phyloP scores from a whole-genome alignment of 257 asterid genomes.

The Orobanche coerulescens region DNA sequence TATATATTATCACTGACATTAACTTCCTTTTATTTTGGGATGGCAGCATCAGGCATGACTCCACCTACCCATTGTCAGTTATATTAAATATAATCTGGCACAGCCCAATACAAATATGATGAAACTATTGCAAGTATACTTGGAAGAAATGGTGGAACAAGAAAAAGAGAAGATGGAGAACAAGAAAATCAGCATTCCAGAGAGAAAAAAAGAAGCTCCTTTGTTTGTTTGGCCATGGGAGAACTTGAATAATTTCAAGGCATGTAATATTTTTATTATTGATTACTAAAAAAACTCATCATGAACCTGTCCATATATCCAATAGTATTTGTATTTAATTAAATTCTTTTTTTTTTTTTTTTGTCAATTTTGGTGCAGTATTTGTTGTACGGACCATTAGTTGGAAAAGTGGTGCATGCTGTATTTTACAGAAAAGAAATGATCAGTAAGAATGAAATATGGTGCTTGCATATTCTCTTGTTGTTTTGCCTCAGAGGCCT shows the following conservation, averaged over 20 bases:
- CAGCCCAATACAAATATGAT: too few relatives aligned
- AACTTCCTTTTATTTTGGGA: too few relatives aligned
- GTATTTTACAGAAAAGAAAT: slow-evolving; percentile 35
- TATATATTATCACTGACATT: too few relatives aligned
- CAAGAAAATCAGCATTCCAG: slow-evolving; percentile 20
- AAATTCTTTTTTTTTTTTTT: not conserved
- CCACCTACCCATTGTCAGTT: too few relatives aligned
- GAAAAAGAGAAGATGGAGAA: slow-evolving; percentile 12
- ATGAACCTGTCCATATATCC: too few relatives aligned
- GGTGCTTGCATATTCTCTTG: slow-evolving; percentile 69
- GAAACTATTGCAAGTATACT: too few relatives aligned
- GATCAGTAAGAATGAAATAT: slow-evolving; percentile 27
- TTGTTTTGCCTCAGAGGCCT: slow-evolving; percentile 49
- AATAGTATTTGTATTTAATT: not conserved
- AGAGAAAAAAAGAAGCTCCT: slow-evolving; percentile 31
- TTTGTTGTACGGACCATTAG: slow-evolving; percentile 57
- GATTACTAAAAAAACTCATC: too few relatives aligned
- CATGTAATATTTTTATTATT: slow-evolving; percentile 13
- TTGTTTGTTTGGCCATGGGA: slow-evolving; percentile 82
- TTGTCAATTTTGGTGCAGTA: slow-evolving; percentile 33
- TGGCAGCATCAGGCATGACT: too few relatives aligned
- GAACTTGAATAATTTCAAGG: slow-evolving; percentile 56
- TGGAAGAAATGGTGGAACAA: not conserved
- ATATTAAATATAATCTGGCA: too few relatives aligned
- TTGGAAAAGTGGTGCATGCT: slow-evolving; percentile 49